Conservation (phyloP, 2,329 filamentous ascomycete species). For the Talaromyces sp. region DNA sequence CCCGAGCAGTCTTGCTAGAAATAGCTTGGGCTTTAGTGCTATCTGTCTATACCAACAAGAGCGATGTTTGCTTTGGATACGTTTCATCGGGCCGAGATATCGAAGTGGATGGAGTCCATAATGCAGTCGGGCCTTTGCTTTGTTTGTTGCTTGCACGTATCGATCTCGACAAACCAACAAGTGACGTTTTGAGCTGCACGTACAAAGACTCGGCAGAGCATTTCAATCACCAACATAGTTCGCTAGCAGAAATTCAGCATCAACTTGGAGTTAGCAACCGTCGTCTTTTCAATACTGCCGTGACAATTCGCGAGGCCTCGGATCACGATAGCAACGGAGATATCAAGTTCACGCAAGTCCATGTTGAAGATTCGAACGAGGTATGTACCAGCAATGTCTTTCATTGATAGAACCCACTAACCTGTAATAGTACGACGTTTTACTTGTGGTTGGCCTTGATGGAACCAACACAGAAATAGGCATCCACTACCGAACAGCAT, state of each 20-base stretch:
- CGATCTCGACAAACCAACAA: background rate
- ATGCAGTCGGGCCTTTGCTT: constrained; percentile 32
- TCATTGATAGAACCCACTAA: background rate
- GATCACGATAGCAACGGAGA: background rate
- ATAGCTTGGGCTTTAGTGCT: constrained; percentile 37
- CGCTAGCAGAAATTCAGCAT: constrained; percentile 4
- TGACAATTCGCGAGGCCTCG: background rate
- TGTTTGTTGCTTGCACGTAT: constrained; percentile 16
- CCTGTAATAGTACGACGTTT: background rate
- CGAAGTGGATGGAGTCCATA: constrained; percentile 26
- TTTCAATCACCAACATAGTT: background rate
- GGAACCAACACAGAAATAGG: background rate
- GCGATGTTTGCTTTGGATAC: constrained; percentile 38
- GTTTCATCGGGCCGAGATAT: constrained; percentile 36
- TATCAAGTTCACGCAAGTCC: background rate
- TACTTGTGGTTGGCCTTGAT: background rate
- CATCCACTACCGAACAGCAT: background rate
- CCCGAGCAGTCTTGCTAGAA: constrained; percentile 28
- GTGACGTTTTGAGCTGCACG: background rate
- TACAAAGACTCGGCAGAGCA: background rate
- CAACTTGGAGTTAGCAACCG: background rate
- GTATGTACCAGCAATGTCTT: background rate
- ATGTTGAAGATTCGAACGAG: background rate
- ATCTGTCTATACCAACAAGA: constrained; percentile 28
- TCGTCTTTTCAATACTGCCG: background rate